Evolutionary conservation across 2,329 filamentous ascomycete genomes (phyloP), one percentile per base, ranked within the genome.

Genomic region (Colletotrichum limetticola): DNA sequence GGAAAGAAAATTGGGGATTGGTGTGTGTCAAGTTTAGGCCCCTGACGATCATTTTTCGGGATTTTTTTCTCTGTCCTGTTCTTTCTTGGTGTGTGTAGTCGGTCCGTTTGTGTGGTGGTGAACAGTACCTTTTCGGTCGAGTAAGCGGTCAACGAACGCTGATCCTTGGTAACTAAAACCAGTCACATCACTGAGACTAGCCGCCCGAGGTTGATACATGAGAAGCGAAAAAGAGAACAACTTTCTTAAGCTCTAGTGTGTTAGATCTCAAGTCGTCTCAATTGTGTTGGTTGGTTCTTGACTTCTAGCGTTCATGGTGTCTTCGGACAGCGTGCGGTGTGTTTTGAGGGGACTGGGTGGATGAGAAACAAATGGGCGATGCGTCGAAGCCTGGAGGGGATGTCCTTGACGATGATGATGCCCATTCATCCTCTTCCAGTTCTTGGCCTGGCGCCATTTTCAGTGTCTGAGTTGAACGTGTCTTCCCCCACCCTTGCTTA

Each of bases 21-120:
- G 35, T 32, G 24, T 28, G 70, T 72, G 66, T 72, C 70, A 69
- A 64, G 66, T 72, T 59, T 19, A 72, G 59, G 52, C 70, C 70
- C 70, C 66, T 72, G 70, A 72, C 42, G 66, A 72, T 72, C 70
- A 55, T 32, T 69, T 37, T 14, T 62, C 52, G 58, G 58, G 52
- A n/a, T 12, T 30, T 49, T 42, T 19, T 14, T 1, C 24, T 32
- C 37, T 56, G 14, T 30, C 30, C 3, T 30, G 35, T 35, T 6
- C 35, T 6, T 37, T 52, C 26, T 30, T n/a, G 35, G 32, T 32
- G 12, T 28, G n/a, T 49, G n/a, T 52, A 3, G 19, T 49, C 42
- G 42, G 42, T 49, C 42, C 42, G 14, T 26, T 24, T 53, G 26
- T 24, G 26, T 30, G 37, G 11, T 14, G 12, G 28, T 57, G 37